A percentile compares a stretch with the other conserved stretches of the same genome.
These are phyloP conservation scores for Daldinia childiae DNA, from an alignment of 495 filamentous ascomycete species.

Conservation along the genomic window DNA sequence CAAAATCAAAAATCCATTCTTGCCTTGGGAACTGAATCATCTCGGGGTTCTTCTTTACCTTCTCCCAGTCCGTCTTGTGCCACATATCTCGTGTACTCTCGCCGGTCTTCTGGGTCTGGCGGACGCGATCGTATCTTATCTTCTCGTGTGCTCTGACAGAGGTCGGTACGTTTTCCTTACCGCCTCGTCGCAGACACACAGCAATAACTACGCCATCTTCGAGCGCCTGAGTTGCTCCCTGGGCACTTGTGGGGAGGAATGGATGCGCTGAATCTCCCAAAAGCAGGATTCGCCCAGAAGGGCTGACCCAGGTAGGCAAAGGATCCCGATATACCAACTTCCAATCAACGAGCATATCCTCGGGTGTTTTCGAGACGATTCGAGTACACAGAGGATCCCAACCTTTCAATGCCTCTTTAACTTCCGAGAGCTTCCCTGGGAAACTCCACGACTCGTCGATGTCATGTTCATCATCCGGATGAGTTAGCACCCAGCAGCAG, in stretches of 20 bases:
- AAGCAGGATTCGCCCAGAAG: constrained; percentile 64
- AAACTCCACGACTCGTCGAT: constrained; percentile 71
- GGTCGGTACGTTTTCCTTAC: constrained; percentile 58
- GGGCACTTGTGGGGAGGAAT: constrained; percentile 69
- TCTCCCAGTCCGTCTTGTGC: constrained; percentile 66
- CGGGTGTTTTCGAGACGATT: constrained; percentile 69
- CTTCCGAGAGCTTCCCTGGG: constrained; percentile 66
- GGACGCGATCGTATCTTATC: constrained; percentile 60
- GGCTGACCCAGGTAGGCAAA: constrained; percentile 68
- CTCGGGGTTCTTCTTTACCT: constrained; percentile 60
- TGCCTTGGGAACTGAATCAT: constrained; percentile 64
- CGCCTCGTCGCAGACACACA: constrained; percentile 63
- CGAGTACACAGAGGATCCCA: constrained; percentile 69
- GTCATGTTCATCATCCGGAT: constrained; percentile 66
- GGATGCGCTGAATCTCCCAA: constrained; percentile 73
- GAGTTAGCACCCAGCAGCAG: constrained; percentile 72
- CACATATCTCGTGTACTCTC: constrained; percentile 64
- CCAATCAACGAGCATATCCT: constrained; percentile 66
- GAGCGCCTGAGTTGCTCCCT: constrained; percentile 72
- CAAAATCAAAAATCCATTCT: constrained; percentile 66
- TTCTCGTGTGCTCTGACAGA: constrained; percentile 61
- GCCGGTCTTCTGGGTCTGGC: constrained; percentile 61
- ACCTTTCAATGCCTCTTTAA: constrained; percentile 65
- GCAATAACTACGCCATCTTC: constrained; percentile 71
- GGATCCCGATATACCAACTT: constrained; percentile 75